Evolutionary conservation across 192 early-diverging fungal genomes (phyloP), one percentile per base, ranked within the genome.

Genomic region (Backusella morwellensis): DNA sequence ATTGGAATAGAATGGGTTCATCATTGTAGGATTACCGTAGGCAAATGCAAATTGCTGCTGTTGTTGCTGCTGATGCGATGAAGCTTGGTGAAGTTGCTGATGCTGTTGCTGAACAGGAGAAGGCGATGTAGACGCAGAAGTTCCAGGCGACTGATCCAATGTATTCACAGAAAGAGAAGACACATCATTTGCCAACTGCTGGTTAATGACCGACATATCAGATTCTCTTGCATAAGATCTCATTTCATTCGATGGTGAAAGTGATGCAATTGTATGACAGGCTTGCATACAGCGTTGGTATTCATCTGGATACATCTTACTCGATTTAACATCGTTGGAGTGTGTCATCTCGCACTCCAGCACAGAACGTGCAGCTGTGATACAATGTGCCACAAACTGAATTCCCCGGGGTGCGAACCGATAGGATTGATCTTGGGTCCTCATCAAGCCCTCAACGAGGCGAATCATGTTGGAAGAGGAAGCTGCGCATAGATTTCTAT

Each of bases 191-290:
- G 29, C 34, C 35, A 68, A 34, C 67, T 68, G 67, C 14, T 68
- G 35, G 67, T 36, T 68, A 40, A 70, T 70, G 23, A 38, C 7
- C 6, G 69, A n/a, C 42, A 72, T 9, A 47, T 75, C 74, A 3
- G 63, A 41, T 44, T 75, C 74, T 32, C 41, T 66, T 42, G 63
- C 59, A 44, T 66, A 66, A 44, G 74, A 75, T 19, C 40, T 38
- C 59, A 75, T 66, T 23, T 75, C 74, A 44, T 42, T 66, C 9
- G 74, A 63, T 41, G 74, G 74, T 17, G 74, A 75, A 8, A 38
- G 63, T 14, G 74, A 75, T 23, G 63, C 63, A 32, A 68, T 12
- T 29, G 63, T 66, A 19, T 68, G 74, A 40, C 26, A 72, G 19
- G 42, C 21, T 47, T 44, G 70, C 14, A 40, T 41, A 50, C 70